Percentiles rank a stretch among this genome's conserved stretches.
These are phyloP conservation scores for Begonia fuchsioides DNA, from an alignment of 306 rosid species.

Conservation along the genomic window DNA sequence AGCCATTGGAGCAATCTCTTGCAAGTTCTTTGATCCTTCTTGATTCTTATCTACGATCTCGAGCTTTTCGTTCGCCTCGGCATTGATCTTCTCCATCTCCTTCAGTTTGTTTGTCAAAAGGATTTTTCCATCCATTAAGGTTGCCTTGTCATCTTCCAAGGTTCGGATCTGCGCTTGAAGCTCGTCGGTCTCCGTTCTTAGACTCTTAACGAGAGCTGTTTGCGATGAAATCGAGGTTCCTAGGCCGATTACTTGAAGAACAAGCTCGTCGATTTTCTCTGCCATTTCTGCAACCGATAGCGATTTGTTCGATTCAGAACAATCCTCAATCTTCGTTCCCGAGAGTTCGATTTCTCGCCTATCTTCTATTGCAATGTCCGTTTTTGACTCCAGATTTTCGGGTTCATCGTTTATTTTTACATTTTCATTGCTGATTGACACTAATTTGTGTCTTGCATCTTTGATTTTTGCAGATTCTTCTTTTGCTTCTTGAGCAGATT, in stretches of 20 bases:
- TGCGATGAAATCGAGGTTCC: conserved; percentile 66
- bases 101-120: conserved; percentile 31
- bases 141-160: conserved; percentile 52
- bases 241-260: conserved; percentile 53
- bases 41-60: conserved; percentile 8
- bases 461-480: conserved; percentile 41
- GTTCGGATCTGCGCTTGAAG: conserved; percentile 47
- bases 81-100: no score
- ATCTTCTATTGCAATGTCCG: conserved; percentile 13
- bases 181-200: conserved; percentile 54
- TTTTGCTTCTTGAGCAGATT: conserved; percentile 42
- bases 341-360: conserved; percentile 28
- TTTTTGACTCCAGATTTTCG: conserved; percentile 19
- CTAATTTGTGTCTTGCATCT: conserved; percentile 33
- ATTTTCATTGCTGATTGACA: conserved; percentile 23
- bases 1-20: conserved; percentile 12
- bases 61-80: no score
- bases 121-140: conserved; percentile 29
- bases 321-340: conserved; percentile 34
- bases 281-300: conserved; percentile 61
- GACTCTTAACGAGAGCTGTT: conserved; percentile 41
- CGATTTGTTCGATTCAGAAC: conserved; percentile 34
- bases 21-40: conserved; percentile 11
- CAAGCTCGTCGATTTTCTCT: conserved; percentile 78
- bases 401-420: conserved; percentile 12